Conservation (phyloP, 2,329 filamentous ascomycete genomes). For the Claviceps arundinis region DNA sequence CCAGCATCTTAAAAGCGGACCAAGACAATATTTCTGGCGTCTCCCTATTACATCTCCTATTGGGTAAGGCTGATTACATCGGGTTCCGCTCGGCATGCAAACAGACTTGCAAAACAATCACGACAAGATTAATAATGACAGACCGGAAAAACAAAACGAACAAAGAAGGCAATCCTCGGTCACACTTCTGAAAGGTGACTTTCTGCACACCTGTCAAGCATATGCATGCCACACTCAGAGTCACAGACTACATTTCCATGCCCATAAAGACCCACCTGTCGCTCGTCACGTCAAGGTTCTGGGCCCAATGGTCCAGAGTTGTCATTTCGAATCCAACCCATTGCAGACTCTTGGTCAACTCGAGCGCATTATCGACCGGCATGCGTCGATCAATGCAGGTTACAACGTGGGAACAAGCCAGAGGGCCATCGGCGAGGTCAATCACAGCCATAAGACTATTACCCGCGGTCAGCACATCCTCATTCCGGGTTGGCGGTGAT, state of each 20-base stretch:
- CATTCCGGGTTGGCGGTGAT: neutral
- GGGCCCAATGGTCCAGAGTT: constrained; percentile 65
- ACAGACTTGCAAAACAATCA: neutral
- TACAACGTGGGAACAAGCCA: constrained; percentile 65
- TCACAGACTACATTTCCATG: constrained; percentile 57
- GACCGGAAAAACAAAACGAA: neutral
- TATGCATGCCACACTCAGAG: neutral
- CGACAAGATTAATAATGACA: neutral
- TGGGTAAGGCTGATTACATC: neutral
- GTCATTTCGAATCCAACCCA: constrained; percentile 87
- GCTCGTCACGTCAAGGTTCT: constrained; percentile 53
- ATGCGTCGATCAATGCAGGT: constrained; percentile 67
- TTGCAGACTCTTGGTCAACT: constrained; percentile 68
- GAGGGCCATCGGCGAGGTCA: constrained; percentile 66
- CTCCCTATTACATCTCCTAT: neutral
- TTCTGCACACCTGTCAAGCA: neutral
- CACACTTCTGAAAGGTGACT: neutral
- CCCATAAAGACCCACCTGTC: constrained; percentile 73
- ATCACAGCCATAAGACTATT: constrained; percentile 74
- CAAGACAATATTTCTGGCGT: neutral
- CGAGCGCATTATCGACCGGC: constrained; percentile 46
- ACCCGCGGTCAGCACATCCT: constrained; percentile 3
- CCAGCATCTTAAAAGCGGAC: neutral
- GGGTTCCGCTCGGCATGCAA: neutral
- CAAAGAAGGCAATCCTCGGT: neutral